A percentile compares a stretch with the other conserved stretches of the same genome.
Conservation (phyloP, 2,329 filamentous ascomycete species). For the Periconia macrospinosa region DNA sequence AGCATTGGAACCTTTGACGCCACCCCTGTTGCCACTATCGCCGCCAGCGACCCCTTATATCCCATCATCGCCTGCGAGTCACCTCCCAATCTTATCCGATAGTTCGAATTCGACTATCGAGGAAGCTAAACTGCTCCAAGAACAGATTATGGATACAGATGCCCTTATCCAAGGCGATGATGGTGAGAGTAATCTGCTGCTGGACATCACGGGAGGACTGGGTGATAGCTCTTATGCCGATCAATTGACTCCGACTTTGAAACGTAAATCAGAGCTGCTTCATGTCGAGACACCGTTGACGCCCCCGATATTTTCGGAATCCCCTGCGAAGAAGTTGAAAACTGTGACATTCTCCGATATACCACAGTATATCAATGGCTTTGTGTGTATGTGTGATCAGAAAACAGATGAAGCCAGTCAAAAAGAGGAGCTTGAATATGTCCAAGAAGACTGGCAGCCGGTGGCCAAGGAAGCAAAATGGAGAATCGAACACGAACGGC, state of each 20-base stretch:
- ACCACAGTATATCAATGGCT: constrained; percentile 35
- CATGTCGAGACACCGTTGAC: constrained; percentile 53
- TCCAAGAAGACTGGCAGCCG: constrained; percentile 37
- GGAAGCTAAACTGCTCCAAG: constrained; percentile 39
- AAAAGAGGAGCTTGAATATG: constrained; percentile 35
- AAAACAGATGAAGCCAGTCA: constrained; percentile 18
- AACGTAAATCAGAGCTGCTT: constrained; percentile 41
- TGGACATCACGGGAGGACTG: constrained; percentile 27
- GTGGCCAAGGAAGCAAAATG: constrained; percentile 40
- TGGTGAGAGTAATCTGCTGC: constrained; percentile 32
- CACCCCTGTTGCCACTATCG: constrained; percentile 51
- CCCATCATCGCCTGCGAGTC: constrained; percentile 43
- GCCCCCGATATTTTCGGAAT: constrained; percentile 40
- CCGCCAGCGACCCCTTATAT: constrained; percentile 43
- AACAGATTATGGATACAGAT: constrained; percentile 36
- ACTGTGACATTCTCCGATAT: constrained; percentile 44
- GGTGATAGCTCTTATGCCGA: constrained; percentile 22
- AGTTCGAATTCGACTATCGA: constrained; percentile 34
- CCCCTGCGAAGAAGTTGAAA: constrained; percentile 45
- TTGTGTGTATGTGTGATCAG: constrained; percentile 24
- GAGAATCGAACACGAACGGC: constrained; percentile 47
- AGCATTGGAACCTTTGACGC: constrained; percentile 42
- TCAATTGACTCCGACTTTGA: constrained; percentile 21
- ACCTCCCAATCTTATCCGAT: constrained; percentile 42
- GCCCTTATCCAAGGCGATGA: constrained; percentile 35